Evolutionary conservation across 768 basidiomycete species (phyloP), one percentile per base, ranked within the genome.

Genomic region (Boletus reticuloceps): DNA sequence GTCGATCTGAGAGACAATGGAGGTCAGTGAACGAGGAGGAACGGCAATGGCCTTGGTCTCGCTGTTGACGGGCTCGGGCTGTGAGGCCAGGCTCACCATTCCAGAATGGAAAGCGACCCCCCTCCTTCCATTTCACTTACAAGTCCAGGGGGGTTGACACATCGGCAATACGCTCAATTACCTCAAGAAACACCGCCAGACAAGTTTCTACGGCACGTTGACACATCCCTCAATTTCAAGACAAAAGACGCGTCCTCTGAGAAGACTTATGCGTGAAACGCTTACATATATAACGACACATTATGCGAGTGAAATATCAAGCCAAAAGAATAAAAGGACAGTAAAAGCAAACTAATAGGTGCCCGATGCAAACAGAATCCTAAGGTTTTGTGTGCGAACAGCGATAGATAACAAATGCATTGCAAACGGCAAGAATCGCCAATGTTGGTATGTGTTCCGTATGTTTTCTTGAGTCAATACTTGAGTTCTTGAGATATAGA

Each of bases 401-500:
- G 58, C 49, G 54, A 63, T 71, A 71, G 62, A 67, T 72, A 72
- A 69, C 65, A 72, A 62, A 68, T 70, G 65, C 66, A 48, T 55
- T 67, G 71, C 55, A 60, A 58, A 54, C 41, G 63, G 68, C 60
- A 61, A 63, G 59, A 60, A 25, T 50, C 43, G 55, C 63, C 61
- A 50, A 50, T 66, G 60, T 61, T 69, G 67, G 63, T 72, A 70
- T 69, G 70, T 32, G 61, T 71, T 71, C 70, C 68, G 59, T 58
- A 66, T 61, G 58, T 65, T 72, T 71, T 69, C 61, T 64, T 52
- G 56, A 58, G 61, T 59, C 56, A 58, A 66, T 61, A 58, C 58
- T 34, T 55, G 60, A 58, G 55, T 66, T 71, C 60, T 69, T 69
- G 69, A 72, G 68, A 69, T 64, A 69, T 72, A 72, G 69, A 72